Evolutionary conservation across 768 basidiomycete genomes (phyloP).

Genomic region (Phylloporus arenicola): DNA sequence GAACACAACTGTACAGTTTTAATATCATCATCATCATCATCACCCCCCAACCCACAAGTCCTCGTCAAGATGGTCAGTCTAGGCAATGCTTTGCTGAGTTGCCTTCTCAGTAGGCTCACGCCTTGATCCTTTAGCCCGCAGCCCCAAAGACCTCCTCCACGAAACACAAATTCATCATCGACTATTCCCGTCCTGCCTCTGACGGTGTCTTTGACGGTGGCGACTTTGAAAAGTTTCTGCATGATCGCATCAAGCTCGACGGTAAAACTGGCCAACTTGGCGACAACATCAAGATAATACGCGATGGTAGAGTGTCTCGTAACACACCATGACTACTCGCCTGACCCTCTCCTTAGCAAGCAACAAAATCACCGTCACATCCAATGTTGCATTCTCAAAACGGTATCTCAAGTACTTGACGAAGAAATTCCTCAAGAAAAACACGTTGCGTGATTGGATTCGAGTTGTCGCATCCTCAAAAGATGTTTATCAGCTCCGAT

Average conservation of each 20-base stretch:
- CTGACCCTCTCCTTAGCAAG: constrained; percentile 42
- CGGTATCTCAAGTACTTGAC: constrained; percentile 98
- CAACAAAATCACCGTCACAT: constrained; percentile 79
- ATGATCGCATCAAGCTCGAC: constrained; percentile 91
- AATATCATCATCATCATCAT: constrained; percentile 13
- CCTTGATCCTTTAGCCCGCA: constrained; percentile 49
- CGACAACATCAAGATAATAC: constrained; percentile 79
- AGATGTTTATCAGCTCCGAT: constrained; percentile 89
- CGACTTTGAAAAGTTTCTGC: constrained; percentile 81
- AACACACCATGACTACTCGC: neutral
- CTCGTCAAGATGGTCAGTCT: constrained; percentile 65
- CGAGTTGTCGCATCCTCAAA: constrained; percentile 93
- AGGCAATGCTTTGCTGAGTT: constrained; percentile 83
- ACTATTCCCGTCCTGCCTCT: constrained; percentile 78
- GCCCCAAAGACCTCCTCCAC: constrained; percentile 46
- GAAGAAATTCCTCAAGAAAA: constrained; percentile 99
- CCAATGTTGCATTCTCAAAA: constrained; percentile 90
- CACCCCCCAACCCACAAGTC: neutral
- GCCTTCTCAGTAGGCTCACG: constrained; percentile 87
- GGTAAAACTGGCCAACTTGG: constrained; percentile 90
- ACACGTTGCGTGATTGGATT: constrained; percentile 92
- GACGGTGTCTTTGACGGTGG: constrained; percentile 59
- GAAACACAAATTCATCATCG: constrained; percentile 78
- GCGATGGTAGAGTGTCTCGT: constrained; percentile 61
- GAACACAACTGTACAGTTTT: constrained; percentile 50